Evolutionary conservation across 2,329 filamentous ascomycete species (phyloP), one percentile per base, ranked within the genome.

Genomic region (Orbilia brochopaga): DNA sequence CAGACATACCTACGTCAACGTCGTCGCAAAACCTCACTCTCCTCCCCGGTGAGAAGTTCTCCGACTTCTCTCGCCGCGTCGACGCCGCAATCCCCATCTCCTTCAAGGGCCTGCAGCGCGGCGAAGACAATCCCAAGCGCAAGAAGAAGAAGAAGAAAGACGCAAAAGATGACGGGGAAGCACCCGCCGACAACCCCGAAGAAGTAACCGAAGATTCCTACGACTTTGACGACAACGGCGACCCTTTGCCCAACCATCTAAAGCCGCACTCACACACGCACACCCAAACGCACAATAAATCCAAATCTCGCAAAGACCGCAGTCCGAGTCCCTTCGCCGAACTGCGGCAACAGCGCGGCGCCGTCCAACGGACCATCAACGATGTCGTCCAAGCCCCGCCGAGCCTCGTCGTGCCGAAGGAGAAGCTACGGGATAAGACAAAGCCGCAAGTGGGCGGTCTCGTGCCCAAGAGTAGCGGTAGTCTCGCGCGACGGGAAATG

Each of bases 41-140:
- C 74, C 85, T 86, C 15, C 92, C 92, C 0, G 91, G 91, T 57
- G 94, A 99, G 79, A 86, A 86, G 57, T 82, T 97, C 77, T 86
- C 88, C 2, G 90, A 95, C 58, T 99, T 95, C 78, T 83, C 87
- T 6, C 86, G 88, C 10, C 87, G 92, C 30, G 94, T 99, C 5
- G 89, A 97, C 78, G 89, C 90, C 54, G 87, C 90, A 0, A 83
- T 97, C 5, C 93, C 93, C 0, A 81, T 99, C 0, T 82, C 86
- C 6, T 88, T 88, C 0, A 83, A 97, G 7, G 60, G 76, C 77
- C 11, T 77, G 77, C 13, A 77, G 78, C 23, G 75, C 56, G 8
- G 64, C 63, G 2, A 82, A 82, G 72, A 81, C 17, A 59, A 64
- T 21, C 60, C 60, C 15, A 65, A 65, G 52, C 27, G 48, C n/a